These are phyloP conservation scores for Phanerodontia chrysosporium DNA, from an alignment of 768 basidiomycete species.

Conservation along the genomic window DNA sequence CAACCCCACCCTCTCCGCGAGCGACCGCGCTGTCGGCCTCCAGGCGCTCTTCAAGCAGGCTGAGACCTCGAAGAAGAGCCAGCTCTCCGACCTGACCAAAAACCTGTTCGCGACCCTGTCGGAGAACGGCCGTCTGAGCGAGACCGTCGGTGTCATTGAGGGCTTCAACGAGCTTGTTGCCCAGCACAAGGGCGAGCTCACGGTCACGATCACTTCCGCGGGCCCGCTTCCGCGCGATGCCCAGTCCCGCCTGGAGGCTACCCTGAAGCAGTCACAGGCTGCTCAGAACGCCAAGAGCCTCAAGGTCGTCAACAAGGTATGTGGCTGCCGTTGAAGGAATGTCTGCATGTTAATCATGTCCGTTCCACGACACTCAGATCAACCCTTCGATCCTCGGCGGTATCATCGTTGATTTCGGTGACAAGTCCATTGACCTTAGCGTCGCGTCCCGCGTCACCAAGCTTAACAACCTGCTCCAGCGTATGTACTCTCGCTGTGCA, in stretches of 20 bases:
- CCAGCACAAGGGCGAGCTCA: constrained; percentile 89
- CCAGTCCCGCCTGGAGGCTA: constrained; percentile 72
- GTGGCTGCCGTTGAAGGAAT: constrained; percentile 18
- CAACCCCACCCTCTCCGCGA: constrained; percentile 87
- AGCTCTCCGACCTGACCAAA: constrained; percentile 83
- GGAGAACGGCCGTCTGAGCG: constrained; percentile 87
- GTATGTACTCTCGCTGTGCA: constrained; percentile 38
- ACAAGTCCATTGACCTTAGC: constrained; percentile 96
- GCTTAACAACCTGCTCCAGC: constrained; percentile 83
- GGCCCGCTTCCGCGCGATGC: constrained; percentile 73
- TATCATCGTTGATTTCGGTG: constrained; percentile 93
- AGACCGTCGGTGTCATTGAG: constrained; percentile 82
- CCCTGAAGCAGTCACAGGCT: constrained; percentile 81
- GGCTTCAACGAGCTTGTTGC: constrained; percentile 89
- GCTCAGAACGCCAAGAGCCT: constrained; percentile 85
- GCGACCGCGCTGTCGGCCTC: constrained; percentile 72
- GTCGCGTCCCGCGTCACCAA: constrained; percentile 92
- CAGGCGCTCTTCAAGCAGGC: constrained; percentile 61
- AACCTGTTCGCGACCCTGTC: constrained; percentile 88
- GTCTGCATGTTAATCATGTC: too few relatives aligned
- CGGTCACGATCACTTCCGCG: constrained; percentile 88
- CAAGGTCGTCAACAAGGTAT: constrained; percentile 88
- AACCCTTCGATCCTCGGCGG: constrained; percentile 92
- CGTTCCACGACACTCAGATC: constrained; percentile 59
- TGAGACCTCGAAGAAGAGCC: constrained; percentile 68